A percentile compares a stretch with the other conserved stretches of the same genome.
These are phyloP conservation scores for Trichoderma guizhouense DNA, from an alignment of 2,329 filamentous ascomycete genomes.

Conservation along the genomic window DNA sequence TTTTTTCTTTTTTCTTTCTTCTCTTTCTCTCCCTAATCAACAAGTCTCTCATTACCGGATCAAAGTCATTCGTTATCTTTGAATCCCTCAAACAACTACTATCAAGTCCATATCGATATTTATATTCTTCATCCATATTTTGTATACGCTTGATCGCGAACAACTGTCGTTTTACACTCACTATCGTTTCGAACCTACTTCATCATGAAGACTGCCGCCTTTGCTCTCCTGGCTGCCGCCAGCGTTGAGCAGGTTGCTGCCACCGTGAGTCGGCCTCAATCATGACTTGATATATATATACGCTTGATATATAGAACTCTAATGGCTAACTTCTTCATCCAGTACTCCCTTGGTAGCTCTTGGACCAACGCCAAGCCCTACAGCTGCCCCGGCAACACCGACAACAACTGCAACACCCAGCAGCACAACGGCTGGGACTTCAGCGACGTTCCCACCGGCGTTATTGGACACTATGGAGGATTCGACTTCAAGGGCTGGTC, in stretches of 20 bases:
- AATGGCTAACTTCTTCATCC: neutral
- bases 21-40: neutral
- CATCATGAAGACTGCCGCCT: slow-evolving; percentile 49
- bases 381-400: slow-evolving; percentile 65
- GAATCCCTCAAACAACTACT: slow-evolving; percentile 30
- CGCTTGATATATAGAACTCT: neutral
- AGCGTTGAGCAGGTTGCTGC: slow-evolving; percentile 49
- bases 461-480: slow-evolving; percentile 64
- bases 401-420: slow-evolving; percentile 72
- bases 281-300: neutral
- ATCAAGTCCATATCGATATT: slow-evolving; percentile 22
- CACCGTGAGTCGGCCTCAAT: slow-evolving; percentile 32
- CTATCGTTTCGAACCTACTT: slow-evolving; percentile 21
- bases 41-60: slow-evolving; percentile 27
- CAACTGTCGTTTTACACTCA: neutral
- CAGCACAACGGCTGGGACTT: slow-evolving; percentile 73
- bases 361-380: slow-evolving; percentile 46
- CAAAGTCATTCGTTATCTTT: slow-evolving; percentile 60
- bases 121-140: slow-evolving; percentile 22
- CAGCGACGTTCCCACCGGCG: slow-evolving; percentile 57
- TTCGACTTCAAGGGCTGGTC: slow-evolving; percentile 72
- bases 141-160: slow-evolving; percentile 10
- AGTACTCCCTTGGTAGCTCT: slow-evolving; percentile 20
- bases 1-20: neutral
- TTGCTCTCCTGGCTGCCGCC: slow-evolving; percentile 50